Base-by-base conservation (phyloP, 1,284 basidiomycete species). In the Ustilago shanxiensis region DNA sequence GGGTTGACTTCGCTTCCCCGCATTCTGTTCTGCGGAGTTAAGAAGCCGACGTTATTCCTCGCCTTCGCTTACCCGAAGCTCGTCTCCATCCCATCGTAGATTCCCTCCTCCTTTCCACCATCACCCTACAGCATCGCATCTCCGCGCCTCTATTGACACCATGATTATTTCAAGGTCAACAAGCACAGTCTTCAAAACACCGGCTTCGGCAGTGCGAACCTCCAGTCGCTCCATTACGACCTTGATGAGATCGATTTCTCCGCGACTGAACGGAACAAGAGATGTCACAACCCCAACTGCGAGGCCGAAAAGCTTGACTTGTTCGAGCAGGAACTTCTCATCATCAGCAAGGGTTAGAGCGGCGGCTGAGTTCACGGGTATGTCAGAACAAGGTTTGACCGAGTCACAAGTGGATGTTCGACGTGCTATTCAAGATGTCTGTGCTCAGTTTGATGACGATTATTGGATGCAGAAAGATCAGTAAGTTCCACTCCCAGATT, bases 321-420 rank as follows among this genome's bases (percentile, higher is more conserved):
- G 10, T 16, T 3, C 1, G 16, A 14, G 10, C 5, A 26, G n/a
- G 3, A 22, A 47, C 1, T 67, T 72, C n/a, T 28, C 60, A 1
- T 49, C 64, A 16, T 31, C 64, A 9, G 4, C 28, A 18, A 13
- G 5, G 1, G 10, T 0, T 2, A 35, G 41, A 14, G 47, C 49
- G n/a, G 59, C 61, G 13, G 62, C 61, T 3, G 58, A 67, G 14
- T 76, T 71, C 58, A 65, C 64, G 0, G 73, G 72, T 14, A 76
- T 76, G 66, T 72, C 76, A 10, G 73, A 79, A 31, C 60, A 67
- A 44, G 77, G 77, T 3, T 59, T 81, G 5, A 54, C 66, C 53
- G 79, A 81, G 39, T 75, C 79, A 22, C 79, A 81, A 49, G 31
- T 74, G 6, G 79, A 79, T 26, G 79, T 81, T 2, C 62, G 77